Conservation (phyloP, 352 stramenopile genomes). For the Phytopythium vexans region DNA sequence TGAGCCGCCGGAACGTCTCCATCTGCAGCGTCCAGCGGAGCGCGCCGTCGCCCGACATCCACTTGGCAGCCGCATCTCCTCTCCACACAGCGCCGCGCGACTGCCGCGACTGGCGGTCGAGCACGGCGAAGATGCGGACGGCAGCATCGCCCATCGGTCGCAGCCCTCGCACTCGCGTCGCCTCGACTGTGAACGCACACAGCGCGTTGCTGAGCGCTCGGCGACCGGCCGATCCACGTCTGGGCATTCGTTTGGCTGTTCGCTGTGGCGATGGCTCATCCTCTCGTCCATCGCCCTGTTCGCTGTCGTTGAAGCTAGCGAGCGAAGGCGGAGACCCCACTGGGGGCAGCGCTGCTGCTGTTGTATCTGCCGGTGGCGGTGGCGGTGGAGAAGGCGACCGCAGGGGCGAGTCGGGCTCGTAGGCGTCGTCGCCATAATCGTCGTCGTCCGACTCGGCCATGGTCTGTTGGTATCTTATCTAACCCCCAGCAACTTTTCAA, state of each 20-base stretch:
- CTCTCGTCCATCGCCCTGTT: slow-evolving; percentile 12
- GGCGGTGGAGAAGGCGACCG: too few species aligned
- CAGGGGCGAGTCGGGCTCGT: slow-evolving; percentile 24
- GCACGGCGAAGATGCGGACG: slow-evolving; percentile 49
- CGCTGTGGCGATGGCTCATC: slow-evolving; percentile 10
- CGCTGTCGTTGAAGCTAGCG: neutral
- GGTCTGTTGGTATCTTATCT: too few species aligned
- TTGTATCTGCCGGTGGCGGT: neutral
- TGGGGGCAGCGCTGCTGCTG: neutral
- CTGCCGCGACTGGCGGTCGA: slow-evolving; percentile 54
- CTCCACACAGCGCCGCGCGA: slow-evolving; percentile 52
- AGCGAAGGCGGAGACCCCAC: slow-evolving; percentile 7
- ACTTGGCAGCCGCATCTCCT: slow-evolving; percentile 39
- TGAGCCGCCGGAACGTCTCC: slow-evolving; percentile 59
- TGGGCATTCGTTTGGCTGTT: slow-evolving; percentile 6
- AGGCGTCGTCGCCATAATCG: slow-evolving; percentile 27
- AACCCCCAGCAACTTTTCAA: too few species aligned
- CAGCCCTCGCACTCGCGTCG: slow-evolving; percentile 38
- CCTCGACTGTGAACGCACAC: slow-evolving; percentile 44
- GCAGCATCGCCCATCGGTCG: slow-evolving; percentile 32
- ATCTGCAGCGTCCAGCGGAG: slow-evolving; percentile 62
- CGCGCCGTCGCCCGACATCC: slow-evolving; percentile 37
- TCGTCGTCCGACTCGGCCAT: slow-evolving; percentile 13
- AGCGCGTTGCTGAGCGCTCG: slow-evolving; percentile 38
- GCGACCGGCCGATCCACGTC: slow-evolving; percentile 5